Percentiles rank a stretch among this genome's conserved stretches.
These are phyloP conservation scores for Lepidium campestre DNA, from an alignment of 441 rosid species.

Conservation along the genomic window DNA sequence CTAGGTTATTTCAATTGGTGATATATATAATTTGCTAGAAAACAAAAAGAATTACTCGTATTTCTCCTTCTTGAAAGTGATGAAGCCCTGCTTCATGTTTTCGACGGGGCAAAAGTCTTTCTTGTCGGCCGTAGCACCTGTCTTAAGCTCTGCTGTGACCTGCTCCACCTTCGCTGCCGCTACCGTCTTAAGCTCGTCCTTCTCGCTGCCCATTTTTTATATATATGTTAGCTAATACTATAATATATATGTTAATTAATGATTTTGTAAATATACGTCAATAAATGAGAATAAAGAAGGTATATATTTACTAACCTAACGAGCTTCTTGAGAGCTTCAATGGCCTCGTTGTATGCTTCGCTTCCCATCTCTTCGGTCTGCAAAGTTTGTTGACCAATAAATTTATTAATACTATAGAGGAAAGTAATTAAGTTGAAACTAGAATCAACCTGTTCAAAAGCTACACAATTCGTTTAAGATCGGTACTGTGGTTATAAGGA, in stretches of 20 bases:
- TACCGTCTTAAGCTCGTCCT: slow-evolving; percentile 59
- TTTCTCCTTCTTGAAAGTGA: slow-evolving; percentile 83
- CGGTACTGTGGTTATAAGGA: slow-evolving; percentile 2
- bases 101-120: slow-evolving; percentile 44
- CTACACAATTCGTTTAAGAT: slow-evolving; percentile 12
- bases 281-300: background rate
- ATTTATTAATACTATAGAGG: background rate
- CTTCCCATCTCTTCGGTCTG: slow-evolving; percentile 77
- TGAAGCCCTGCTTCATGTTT: slow-evolving; percentile 69
- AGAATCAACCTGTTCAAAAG: slow-evolving; percentile 18
- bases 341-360: slow-evolving; percentile 72
- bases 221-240: background rate
- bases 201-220: slow-evolving; percentile 50
- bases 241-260: too few species aligned
- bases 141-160: slow-evolving; percentile 58
- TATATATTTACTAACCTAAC: slow-evolving; percentile 38
- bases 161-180: slow-evolving; percentile 80
- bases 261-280: too few species aligned
- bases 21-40: background rate
- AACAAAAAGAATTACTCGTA: slow-evolving; percentile 45
- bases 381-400: slow-evolving; percentile 14
- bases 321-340: slow-evolving; percentile 81
- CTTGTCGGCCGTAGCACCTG: slow-evolving; percentile 32
- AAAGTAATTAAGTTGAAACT: slow-evolving; percentile 11
- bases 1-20: background rate